Percentiles rank a stretch among this genome's conserved stretches.
These are phyloP conservation scores for Clonostachys chloroleuca DNA, from an alignment of 2,329 filamentous ascomycete genomes.

Conservation along the genomic window DNA sequence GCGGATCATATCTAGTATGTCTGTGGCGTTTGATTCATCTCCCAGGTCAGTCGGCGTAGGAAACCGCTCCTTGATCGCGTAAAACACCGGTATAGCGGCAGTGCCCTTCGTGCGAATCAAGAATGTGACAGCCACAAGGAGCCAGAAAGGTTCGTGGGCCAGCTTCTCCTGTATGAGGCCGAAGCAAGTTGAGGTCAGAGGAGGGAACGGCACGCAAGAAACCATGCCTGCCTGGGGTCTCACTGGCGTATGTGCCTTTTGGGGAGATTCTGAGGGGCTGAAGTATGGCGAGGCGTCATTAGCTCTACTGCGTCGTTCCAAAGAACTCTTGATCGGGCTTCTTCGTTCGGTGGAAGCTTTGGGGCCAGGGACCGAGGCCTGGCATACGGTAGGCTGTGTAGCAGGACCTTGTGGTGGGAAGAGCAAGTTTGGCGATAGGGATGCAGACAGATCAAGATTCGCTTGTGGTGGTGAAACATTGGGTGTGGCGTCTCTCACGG, in stretches of 20 bases:
- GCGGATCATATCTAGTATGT: constrained; percentile 58
- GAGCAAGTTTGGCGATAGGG: too few relatives aligned
- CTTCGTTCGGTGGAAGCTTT: too few relatives aligned
- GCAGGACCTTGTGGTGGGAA: too few relatives aligned
- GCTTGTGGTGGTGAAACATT: too few relatives aligned
- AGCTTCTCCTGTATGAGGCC: constrained; percentile 83
- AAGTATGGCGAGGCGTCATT: neutral
- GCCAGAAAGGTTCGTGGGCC: constrained; percentile 68
- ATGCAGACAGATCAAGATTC: too few relatives aligned
- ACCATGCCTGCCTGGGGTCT: constrained; percentile 38
- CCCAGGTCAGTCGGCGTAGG: constrained; percentile 63
- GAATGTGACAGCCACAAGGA: constrained; percentile 80
- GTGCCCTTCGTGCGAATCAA: constrained; percentile 76
- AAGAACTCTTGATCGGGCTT: too few relatives aligned
- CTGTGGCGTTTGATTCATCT: constrained; percentile 35
- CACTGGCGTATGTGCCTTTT: constrained; percentile 6
- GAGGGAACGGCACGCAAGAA: constrained; percentile 61
- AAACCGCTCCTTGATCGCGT: constrained; percentile 61
- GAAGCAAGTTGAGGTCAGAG: constrained; percentile 58
- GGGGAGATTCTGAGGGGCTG: constrained; percentile 2
- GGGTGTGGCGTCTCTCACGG: too few relatives aligned
- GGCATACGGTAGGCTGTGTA: too few relatives aligned
- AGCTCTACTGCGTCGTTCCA: neutral
- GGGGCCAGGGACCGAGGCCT: too few relatives aligned
- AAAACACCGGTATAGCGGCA: constrained; percentile 72